A percentile compares a stretch with the other conserved stretches of the same genome.
Conservation (phyloP, 2,329 filamentous ascomycete species). For the Fusarium transvaalense region DNA sequence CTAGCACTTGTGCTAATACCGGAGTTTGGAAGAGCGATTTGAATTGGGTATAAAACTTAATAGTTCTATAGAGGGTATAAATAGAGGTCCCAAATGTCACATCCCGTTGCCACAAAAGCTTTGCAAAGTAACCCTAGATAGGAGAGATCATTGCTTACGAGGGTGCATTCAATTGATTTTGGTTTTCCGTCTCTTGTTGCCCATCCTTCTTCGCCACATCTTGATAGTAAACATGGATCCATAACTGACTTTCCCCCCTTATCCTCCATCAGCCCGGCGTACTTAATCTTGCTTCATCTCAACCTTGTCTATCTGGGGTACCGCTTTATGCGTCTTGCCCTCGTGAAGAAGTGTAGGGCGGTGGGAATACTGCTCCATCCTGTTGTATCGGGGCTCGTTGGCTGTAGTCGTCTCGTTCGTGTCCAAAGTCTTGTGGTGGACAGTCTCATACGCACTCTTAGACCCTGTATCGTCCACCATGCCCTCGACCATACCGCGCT, state of each 20-base stretch:
- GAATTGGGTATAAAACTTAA: slow-evolving; percentile 6
- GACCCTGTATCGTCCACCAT: not conserved
- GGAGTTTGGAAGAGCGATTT: slow-evolving; percentile 10
- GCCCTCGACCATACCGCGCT: not conserved
- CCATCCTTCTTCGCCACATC: not conserved
- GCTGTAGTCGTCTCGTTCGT: not conserved
- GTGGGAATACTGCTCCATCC: not conserved
- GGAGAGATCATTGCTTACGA: not conserved
- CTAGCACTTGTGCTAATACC: slow-evolving; percentile 2
- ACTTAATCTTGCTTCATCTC: not conserved
- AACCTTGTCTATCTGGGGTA: not conserved
- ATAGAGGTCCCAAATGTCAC: not conserved
- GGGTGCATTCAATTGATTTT: not conserved
- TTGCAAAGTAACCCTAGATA: not conserved
- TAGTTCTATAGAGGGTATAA: slow-evolving; percentile 3
- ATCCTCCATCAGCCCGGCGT: not conserved
- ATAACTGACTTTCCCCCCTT: not conserved
- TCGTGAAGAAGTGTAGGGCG: not conserved
- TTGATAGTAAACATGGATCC: not conserved
- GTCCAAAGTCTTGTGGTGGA: not conserved
- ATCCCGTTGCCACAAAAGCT: not conserved
- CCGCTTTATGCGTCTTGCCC: not conserved
- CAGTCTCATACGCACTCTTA: not conserved
- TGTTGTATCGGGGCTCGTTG: slow-evolving; percentile 2
- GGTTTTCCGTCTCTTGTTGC: not conserved